These are phyloP conservation scores for Cymodocea nodosa DNA, from an alignment of 116 monocot genomes.

Conservation along the genomic window DNA sequence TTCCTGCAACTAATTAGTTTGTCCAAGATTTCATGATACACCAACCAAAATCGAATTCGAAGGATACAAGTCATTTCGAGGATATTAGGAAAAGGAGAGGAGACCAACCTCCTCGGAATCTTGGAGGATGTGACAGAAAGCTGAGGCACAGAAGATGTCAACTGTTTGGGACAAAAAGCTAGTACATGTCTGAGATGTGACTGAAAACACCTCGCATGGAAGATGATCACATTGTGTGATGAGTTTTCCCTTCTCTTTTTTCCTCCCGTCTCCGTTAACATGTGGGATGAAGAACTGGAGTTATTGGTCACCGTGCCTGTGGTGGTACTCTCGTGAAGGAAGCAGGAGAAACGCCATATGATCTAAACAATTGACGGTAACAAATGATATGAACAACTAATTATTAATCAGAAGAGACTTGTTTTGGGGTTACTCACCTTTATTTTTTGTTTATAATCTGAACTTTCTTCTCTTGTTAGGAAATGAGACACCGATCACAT, in stretches of 20 bases:
- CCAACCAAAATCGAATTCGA: neutral
- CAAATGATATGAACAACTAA: too few species aligned
- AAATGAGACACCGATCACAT: too few species aligned
- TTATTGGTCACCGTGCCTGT: neutral
- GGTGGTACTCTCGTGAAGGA: too few species aligned
- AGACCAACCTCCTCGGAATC: slow-evolving; percentile 5
- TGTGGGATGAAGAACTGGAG: neutral
- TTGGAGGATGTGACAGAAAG: slow-evolving; percentile 12
- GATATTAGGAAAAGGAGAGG: slow-evolving; percentile 1
- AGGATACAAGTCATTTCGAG: neutral
- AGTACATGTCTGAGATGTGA: slow-evolving; percentile 7
- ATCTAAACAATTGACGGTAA: too few species aligned
- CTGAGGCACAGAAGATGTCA: slow-evolving; percentile 9
- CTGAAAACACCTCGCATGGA: slow-evolving; percentile 5
- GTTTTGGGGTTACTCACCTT: too few species aligned
- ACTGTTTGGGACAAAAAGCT: neutral
- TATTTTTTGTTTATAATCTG: too few species aligned
- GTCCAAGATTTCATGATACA: neutral
- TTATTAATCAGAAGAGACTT: too few species aligned
- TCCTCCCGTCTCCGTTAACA: too few species aligned
- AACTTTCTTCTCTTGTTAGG: too few species aligned
- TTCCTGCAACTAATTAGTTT: too few species aligned
- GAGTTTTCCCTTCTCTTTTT: neutral
- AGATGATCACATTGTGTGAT: neutral
- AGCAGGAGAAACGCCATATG: too few species aligned